Percentiles rank a stretch among this genome's conserved stretches.
Conservation (phyloP, 225 moss, liverwort and hornwort genomes). For the Pseudoscleropodium purum region DNA sequence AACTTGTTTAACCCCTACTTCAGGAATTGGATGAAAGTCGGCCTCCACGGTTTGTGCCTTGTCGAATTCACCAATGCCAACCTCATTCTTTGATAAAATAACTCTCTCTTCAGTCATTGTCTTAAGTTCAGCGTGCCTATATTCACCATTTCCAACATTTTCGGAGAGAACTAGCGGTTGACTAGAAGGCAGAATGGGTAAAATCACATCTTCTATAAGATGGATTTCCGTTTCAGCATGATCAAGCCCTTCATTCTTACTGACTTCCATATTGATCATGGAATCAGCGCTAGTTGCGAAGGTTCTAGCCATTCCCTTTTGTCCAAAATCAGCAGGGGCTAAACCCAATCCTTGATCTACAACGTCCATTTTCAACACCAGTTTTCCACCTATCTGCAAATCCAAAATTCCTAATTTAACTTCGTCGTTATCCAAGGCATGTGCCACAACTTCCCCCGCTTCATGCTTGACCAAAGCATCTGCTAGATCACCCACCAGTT, state of each 20-base stretch:
- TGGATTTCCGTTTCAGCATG: neutral
- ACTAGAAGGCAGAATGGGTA: neutral
- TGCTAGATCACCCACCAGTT: neutral
- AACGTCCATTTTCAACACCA: neutral
- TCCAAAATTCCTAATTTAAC: neutral
- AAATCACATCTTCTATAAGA: neutral
- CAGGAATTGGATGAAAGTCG: neutral
- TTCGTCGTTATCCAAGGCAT: neutral
- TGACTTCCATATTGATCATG: neutral
- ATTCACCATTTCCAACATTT: slow-evolving; percentile 4
- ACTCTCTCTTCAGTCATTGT: neutral
- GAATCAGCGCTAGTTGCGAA: neutral
- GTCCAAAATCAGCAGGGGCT: neutral
- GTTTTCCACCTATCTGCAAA: neutral
- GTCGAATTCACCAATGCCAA: neutral
- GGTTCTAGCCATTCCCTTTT: neutral
- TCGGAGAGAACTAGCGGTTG: neutral
- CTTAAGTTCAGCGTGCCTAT: neutral
- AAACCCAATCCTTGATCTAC: neutral
- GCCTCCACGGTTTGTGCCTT: neutral
- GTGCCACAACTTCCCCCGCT: neutral
- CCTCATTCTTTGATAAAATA: neutral
- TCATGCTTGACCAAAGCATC: neutral
- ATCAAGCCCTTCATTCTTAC: neutral
- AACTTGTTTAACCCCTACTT: neutral